phyloP scores from a whole-genome alignment of 192 early-diverging fungal species.

The Backusella liffmaniae region DNA sequence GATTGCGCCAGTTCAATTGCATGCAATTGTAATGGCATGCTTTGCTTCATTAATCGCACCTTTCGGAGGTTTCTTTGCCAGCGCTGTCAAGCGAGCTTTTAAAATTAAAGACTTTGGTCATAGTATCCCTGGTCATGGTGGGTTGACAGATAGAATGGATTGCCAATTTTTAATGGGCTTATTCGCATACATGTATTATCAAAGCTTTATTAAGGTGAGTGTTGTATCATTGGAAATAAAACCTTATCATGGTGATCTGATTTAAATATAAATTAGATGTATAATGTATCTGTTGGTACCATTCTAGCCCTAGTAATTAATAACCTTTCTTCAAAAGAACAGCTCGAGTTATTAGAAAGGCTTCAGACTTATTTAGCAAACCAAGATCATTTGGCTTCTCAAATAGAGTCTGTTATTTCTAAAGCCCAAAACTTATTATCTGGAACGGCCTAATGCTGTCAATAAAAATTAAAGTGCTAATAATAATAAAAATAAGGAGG shows the following conservation, averaged over 20 bases:
- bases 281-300: constrained; percentile 35
- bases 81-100: constrained; percentile 95
- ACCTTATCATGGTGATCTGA: not conserved
- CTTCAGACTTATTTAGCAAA: constrained; percentile 34
- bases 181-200: constrained; percentile 90
- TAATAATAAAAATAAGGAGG: not conserved
- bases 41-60: constrained; percentile 96
- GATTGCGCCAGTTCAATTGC: constrained; percentile 84
- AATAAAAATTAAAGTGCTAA: not conserved
- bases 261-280: constrained; percentile 21
- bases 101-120: constrained; percentile 98
- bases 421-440: constrained; percentile 17
- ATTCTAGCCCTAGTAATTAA: constrained; percentile 31
- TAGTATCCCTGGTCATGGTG: constrained; percentile 97
- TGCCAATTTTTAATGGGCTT: constrained; percentile 98
- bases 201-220: constrained; percentile 77
- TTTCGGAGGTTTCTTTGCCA: constrained; percentile 98
- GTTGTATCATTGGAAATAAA: not conserved
- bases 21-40: constrained; percentile 82
- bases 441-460: not conserved
- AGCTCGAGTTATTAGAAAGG: constrained; percentile 29
- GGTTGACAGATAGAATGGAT: constrained; percentile 96
- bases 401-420: constrained; percentile 14
- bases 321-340: constrained; percentile 23
- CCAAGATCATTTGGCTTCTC: constrained; percentile 18